Evolutionary conservation across 768 basidiomycete genomes (phyloP).

Genomic region (Exsudoporus frostii): DNA sequence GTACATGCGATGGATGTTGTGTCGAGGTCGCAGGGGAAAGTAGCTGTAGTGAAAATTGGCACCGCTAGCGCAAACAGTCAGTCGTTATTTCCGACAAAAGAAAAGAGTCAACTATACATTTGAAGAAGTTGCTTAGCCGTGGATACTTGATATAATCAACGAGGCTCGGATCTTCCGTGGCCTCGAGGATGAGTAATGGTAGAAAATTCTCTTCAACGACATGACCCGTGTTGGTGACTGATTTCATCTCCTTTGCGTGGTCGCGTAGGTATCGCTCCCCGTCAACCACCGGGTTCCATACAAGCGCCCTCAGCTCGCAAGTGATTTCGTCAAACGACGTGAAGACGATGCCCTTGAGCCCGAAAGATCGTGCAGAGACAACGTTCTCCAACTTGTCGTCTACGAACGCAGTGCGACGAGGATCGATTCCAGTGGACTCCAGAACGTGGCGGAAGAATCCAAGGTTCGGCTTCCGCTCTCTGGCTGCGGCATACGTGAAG

Average conservation of each 20-base stretch:
- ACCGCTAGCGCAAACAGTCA: constrained; percentile 7
- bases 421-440: constrained; percentile 14
- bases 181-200: constrained; percentile 22
- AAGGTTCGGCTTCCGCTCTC: constrained; percentile 20
- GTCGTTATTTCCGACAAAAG: neutral
- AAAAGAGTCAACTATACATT: constrained; percentile 6
- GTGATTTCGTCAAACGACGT: constrained; percentile 15
- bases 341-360: constrained; percentile 20
- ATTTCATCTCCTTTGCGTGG: constrained; percentile 17
- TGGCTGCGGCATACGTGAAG: constrained; percentile 18
- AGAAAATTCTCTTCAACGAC: constrained; percentile 18
- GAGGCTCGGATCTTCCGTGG: constrained; percentile 14
- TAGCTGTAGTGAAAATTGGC: constrained; percentile 6
- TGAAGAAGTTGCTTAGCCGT: constrained; percentile 20
- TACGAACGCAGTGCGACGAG: constrained; percentile 21
- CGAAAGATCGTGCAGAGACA: constrained; percentile 17
- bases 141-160: constrained; percentile 19
- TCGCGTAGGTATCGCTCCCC: constrained; percentile 12
- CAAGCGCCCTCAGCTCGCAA: constrained; percentile 10
- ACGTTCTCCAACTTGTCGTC: constrained; percentile 24
- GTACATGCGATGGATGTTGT: constrained; percentile 20
- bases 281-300: constrained; percentile 16
- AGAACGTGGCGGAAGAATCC: constrained; percentile 18
- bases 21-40: constrained; percentile 18
- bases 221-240: constrained; percentile 11